Base-by-base conservation (phyloP, 495 filamentous ascomycete species). In the Parathielavia hyrcaniae region DNA sequence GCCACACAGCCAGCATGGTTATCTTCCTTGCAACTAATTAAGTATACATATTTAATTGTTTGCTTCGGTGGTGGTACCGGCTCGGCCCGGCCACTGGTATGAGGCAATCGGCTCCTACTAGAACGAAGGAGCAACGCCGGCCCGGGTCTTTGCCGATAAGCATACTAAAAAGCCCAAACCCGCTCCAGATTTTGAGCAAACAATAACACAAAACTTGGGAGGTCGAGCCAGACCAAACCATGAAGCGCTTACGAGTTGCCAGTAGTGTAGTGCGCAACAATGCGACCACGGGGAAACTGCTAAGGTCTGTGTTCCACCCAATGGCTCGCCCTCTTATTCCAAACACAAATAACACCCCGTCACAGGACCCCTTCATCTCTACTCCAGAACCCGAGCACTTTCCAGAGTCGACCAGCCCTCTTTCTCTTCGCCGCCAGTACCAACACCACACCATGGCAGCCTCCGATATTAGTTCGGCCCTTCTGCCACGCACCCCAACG, bases 1-100 rank as follows among this genome's bases (percentile, higher is more conserved):
- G 66, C 71, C 66, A 73, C 64, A 62, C 68, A 66, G 62, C 64
- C 70, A 51, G 44, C 22, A n/a, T n/a, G n/a, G n/a, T 20, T 43
- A 7, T 32, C 38, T 32, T 20, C n/a, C 11, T 44, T 34, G 39
- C 17, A 5, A 36, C 1, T 30, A 20, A 0, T 30, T 0, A 7
- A 26, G 12, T 11, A n/a, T 17, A 7, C 1, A 14, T 38, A 14
- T 11, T 2, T 1, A 4, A 14, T 9, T n/a, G 23, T 7, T 11
- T 13, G 16, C 13, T 32, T 30, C 7, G 45, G 23, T 16, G 16
- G 23, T 0, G 14, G 30, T 30, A 5, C 39, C 2, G 22, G 9
- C 26, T 4, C 19, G 26, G 3, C 12, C n/a, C 19, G 45, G 50
- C 22, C 50, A n/a, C n/a, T n/a, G n/a, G n/a, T n/a, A n/a, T 13